These are phyloP conservation scores for Lentinula detonsa DNA, from an alignment of 768 basidiomycete species.

Conservation along the genomic window DNA sequence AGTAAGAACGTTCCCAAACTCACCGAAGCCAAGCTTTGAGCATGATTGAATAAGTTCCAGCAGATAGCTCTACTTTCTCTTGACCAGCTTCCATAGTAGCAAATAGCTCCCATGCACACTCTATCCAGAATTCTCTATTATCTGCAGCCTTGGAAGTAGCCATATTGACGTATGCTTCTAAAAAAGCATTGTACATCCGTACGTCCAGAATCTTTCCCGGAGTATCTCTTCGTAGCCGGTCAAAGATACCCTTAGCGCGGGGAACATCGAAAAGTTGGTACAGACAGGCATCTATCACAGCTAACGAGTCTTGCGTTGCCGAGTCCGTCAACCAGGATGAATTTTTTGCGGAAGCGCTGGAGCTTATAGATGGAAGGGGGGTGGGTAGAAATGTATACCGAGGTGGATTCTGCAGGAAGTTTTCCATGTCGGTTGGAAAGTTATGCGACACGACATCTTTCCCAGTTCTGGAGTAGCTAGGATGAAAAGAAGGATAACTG, in stretches of 20 bases:
- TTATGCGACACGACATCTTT: constrained; percentile 8
- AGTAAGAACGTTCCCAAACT: constrained; percentile 8
- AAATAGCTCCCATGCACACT: constrained; percentile 58
- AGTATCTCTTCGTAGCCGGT: constrained; percentile 40
- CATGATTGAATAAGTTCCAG: constrained; percentile 65
- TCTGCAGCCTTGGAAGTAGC: constrained; percentile 39
- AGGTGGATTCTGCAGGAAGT: constrained; percentile 41
- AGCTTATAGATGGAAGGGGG: constrained; percentile 48
- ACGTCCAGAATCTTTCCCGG: constrained; percentile 30
- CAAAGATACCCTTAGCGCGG: constrained; percentile 72
- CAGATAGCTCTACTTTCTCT: constrained; percentile 41
- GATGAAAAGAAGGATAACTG: constrained; percentile 35
- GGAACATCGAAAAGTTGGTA: constrained; percentile 69
- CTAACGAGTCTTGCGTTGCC: constrained; percentile 58
- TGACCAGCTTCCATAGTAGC: constrained; percentile 42
- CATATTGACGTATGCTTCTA: constrained; percentile 60
- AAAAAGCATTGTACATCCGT: constrained; percentile 59
- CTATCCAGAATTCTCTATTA: constrained; percentile 49
- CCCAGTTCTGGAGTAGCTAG: constrained; percentile 1
- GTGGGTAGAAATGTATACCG: constrained; percentile 59
- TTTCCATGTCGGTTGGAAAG: constrained; percentile 31
- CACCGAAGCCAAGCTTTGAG: constrained; percentile 53
- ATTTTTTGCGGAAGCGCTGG: constrained; percentile 27
- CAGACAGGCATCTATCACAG: constrained; percentile 81
- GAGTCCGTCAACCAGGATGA: constrained; percentile 61